phyloP scores from a whole-genome alignment of 768 basidiomycete genomes.

The Amanita exitialis region DNA sequence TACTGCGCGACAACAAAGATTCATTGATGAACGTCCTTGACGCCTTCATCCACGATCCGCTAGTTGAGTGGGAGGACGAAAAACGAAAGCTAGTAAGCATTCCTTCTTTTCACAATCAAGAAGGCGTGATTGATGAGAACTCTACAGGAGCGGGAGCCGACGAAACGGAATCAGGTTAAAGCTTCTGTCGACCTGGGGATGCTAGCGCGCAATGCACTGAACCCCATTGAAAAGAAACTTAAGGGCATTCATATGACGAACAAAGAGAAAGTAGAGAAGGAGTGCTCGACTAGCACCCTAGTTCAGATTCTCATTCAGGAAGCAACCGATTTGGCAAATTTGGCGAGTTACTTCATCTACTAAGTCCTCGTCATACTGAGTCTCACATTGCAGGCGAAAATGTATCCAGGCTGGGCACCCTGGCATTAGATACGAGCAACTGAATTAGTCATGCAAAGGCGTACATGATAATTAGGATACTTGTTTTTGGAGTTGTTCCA shows the following conservation, averaged over 20 bases:
- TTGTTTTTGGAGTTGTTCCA: constrained; percentile 58
- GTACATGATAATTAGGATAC: constrained; percentile 15
- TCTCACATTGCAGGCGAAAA: constrained; percentile 51
- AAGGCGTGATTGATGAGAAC: too few relatives aligned
- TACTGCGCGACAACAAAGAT: constrained; percentile 86
- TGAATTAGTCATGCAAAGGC: background rate
- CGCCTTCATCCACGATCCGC: constrained; percentile 93
- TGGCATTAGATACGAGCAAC: constrained; percentile 40
- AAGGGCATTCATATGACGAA: constrained; percentile 54
- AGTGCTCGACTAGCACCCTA: constrained; percentile 70
- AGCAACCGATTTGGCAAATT: constrained; percentile 62
- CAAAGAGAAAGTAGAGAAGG: constrained; percentile 42
- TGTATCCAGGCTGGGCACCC: constrained; percentile 90
- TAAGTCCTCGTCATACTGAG: constrained; percentile 7
- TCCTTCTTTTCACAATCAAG: background rate
- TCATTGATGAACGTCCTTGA: constrained; percentile 92
- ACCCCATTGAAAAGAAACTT: constrained; percentile 78
- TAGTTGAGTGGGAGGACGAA: constrained; percentile 92
- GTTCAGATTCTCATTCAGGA: constrained; percentile 90
- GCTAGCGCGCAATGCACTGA: constrained; percentile 68
- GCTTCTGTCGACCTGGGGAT: constrained; percentile 45
- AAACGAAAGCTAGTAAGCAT: constrained; percentile 48
- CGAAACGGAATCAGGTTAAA: constrained; percentile 34
- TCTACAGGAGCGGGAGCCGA: constrained; percentile 32
- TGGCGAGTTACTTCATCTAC: constrained; percentile 27